These are phyloP conservation scores for Ophiocytium majus DNA, from an alignment of 352 stramenopile genomes.

Conservation along the genomic window DNA sequence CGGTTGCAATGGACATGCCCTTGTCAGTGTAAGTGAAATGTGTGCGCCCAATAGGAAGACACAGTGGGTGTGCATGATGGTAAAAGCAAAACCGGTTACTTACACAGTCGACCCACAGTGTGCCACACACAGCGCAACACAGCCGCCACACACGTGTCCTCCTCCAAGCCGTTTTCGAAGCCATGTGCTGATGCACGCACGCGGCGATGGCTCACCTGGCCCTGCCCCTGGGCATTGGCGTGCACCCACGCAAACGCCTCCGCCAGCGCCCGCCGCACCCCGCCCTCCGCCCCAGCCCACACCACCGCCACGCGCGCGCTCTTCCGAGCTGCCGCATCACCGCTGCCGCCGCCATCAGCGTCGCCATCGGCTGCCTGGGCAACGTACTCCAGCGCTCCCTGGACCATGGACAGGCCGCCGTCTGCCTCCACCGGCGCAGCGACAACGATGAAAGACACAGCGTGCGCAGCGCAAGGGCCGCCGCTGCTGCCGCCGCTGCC, in stretches of 20 bases:
- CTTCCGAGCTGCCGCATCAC: neutral
- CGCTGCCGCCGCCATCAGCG: too few relatives aligned
- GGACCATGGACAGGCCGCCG: neutral
- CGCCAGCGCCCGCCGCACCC: neutral
- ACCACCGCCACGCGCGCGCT: neutral
- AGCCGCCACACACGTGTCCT: too few relatives aligned
- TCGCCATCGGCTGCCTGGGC: neutral
- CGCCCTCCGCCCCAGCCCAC: neutral
- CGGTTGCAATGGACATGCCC: too few relatives aligned
- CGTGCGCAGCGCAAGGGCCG: neutral
- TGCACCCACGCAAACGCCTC: neutral
- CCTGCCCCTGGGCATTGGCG: neutral
- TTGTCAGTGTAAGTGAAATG: too few relatives aligned
- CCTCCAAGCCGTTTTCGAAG: too few relatives aligned
- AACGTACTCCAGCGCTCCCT: neutral
- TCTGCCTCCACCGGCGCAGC: neutral
- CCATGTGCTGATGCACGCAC: too few relatives aligned
- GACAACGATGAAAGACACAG: neutral
- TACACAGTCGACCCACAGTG: too few relatives aligned
- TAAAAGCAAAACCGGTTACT: too few relatives aligned
- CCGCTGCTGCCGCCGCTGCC: neutral
- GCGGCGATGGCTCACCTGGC: neutral
- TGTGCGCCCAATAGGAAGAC: too few relatives aligned
- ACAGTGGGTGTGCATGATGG: too few relatives aligned
- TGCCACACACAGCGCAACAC: too few relatives aligned